phyloP scores from a whole-genome alignment of 345 rosid species.

The Brassica napus region Da-Ae NC_063437.1:18106001-18106500 shows the following conservation, averaged over 20 bases:
- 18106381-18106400: conserved; percentile 12
- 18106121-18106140: conserved; percentile 89
- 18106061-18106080: conserved; percentile 89
- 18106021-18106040: conserved; percentile 80
- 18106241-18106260: conserved; percentile 76
- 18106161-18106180: conserved; percentile 64
- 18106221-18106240: conserved; percentile 59
- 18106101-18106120: conserved; percentile 90
- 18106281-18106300: conserved; percentile 82
- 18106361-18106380: background rate
- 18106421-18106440: background rate
- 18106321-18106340: conserved; percentile 45
- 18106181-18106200: conserved; percentile 43
- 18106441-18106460: background rate
- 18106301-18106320: conserved; percentile 57
- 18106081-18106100: conserved; percentile 91
- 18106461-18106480: background rate
- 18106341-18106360: background rate
- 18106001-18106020: conserved; percentile 88
- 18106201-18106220: conserved; percentile 33
- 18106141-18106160: conserved; percentile 90
- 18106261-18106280: conserved; percentile 75
- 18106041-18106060: conserved; percentile 97
- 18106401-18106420: background rate
- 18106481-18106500: background rate